These are phyloP conservation scores for Ilyonectria robusta DNA, from an alignment of 2,329 filamentous ascomycete species.

Conservation along the genomic window DNA sequence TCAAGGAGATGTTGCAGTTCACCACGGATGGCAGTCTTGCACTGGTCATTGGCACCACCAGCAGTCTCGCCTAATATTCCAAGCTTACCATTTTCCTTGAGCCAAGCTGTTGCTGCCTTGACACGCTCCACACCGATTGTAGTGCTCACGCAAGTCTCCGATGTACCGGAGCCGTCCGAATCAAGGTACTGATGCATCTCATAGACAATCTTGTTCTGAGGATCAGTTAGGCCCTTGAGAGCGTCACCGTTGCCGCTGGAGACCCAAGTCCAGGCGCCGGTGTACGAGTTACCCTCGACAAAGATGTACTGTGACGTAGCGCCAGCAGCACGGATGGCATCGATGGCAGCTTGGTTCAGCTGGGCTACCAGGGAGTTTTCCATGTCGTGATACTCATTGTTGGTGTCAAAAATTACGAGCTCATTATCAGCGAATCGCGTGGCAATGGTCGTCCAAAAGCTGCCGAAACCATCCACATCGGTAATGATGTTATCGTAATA, in stretches of 20 bases:
- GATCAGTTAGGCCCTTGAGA: constrained; percentile 63
- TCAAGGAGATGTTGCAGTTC: constrained; percentile 67
- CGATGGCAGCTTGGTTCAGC: constrained; percentile 76
- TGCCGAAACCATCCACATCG: constrained; percentile 65
- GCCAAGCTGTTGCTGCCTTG: constrained; percentile 66
- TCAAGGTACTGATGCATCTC: constrained; percentile 75
- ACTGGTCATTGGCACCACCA: constrained; percentile 65
- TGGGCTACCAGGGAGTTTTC: constrained; percentile 70
- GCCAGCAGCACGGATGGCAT: constrained; percentile 72
- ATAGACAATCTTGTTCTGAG: constrained; percentile 66
- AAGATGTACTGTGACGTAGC: constrained; percentile 71
- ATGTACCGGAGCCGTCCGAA: constrained; percentile 66
- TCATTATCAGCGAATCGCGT: constrained; percentile 66
- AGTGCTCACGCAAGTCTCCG: constrained; percentile 60
- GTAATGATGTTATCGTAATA: constrained; percentile 69
- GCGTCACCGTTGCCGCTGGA: constrained; percentile 57
- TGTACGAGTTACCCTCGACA: constrained; percentile 68
- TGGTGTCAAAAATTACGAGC: constrained; percentile 75
- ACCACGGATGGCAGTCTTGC: constrained; percentile 65
- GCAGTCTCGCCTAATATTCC: constrained; percentile 71
- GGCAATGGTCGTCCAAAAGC: constrained; percentile 72
- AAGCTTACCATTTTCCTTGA: constrained; percentile 67
- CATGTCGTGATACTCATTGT: constrained; percentile 78
- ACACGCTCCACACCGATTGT: constrained; percentile 66
- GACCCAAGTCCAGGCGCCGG: constrained; percentile 64